A percentile compares a stretch with the other conserved stretches of the same genome.
Conservation (phyloP, 192 early-diverging fungal genomes). For the Coemansia sp. region DNA sequence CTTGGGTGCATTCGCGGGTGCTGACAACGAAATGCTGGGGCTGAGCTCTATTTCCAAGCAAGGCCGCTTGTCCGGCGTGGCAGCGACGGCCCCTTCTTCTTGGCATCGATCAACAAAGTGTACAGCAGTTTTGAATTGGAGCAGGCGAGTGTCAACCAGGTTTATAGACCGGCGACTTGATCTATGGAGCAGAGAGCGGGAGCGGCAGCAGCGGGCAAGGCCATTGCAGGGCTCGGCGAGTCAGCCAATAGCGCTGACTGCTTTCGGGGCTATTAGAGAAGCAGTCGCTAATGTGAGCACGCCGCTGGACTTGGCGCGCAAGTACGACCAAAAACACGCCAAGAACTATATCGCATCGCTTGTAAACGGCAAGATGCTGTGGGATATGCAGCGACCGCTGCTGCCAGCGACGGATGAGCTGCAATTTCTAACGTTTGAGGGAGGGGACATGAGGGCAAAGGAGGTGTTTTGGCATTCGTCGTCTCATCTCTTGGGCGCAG, state of each 20-base stretch:
- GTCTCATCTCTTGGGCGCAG: slow-evolving; percentile 73
- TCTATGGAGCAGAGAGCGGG: slow-evolving; percentile 32
- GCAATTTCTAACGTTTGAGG: slow-evolving; percentile 51
- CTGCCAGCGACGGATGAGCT: slow-evolving; percentile 26
- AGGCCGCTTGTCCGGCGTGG: neutral
- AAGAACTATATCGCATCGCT: slow-evolving; percentile 56
- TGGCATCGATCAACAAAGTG: neutral
- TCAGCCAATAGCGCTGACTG: neutral
- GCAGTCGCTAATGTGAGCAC: slow-evolving; percentile 21
- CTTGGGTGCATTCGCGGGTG: neutral
- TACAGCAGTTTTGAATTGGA: neutral
- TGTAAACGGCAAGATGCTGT: slow-evolving; percentile 51
- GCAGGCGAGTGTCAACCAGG: slow-evolving; percentile 10
- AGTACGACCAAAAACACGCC: slow-evolving; percentile 42
- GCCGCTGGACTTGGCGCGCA: slow-evolving; percentile 59
- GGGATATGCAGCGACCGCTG: slow-evolving; percentile 62
- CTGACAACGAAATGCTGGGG: neutral
- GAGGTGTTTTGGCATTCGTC: slow-evolving; percentile 70
- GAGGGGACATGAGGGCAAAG: slow-evolving; percentile 42
- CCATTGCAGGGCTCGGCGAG: neutral
- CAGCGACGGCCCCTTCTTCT: neutral
- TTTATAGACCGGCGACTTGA: slow-evolving; percentile 12
- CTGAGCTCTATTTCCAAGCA: slow-evolving; percentile 2
- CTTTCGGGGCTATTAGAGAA: neutral
- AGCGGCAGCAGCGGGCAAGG: slow-evolving; percentile 14